These are phyloP conservation scores for Colletotrichum sp. DNA, from an alignment of 2,329 filamentous ascomycete species.

Conservation along the genomic window DNA sequence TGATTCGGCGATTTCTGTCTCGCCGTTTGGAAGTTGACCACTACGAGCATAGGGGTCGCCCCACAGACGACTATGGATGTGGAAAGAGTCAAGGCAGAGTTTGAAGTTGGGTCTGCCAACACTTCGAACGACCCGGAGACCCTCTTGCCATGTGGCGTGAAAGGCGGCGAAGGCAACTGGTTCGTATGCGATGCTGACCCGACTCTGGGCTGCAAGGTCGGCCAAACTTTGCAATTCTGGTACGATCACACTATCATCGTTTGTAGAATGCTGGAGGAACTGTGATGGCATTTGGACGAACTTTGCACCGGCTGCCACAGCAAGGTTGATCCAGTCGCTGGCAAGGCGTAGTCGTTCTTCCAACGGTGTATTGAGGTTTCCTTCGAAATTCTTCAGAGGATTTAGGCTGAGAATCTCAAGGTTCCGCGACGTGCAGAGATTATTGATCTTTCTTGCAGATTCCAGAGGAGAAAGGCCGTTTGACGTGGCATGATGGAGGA, in stretches of 20 bases:
- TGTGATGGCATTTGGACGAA: background rate
- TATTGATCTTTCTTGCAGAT: rapidly evolving
- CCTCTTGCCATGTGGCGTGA: background rate
- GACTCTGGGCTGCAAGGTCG: background rate
- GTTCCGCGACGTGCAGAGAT: background rate
- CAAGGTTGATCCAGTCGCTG: background rate
- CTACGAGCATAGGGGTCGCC: background rate
- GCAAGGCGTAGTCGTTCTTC: background rate
- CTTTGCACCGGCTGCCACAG: background rate
- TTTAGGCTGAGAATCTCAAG: background rate
- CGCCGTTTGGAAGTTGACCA: background rate
- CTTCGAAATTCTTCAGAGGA: background rate
- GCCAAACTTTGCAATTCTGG: background rate
- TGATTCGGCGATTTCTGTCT: background rate
- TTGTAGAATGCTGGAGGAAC: background rate
- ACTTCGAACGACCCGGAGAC: background rate
- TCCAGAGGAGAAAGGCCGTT: background rate
- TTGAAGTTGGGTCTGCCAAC: background rate
- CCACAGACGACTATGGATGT: background rate
- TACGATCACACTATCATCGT: background rate
- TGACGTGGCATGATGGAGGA: background rate
- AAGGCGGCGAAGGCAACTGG: background rate
- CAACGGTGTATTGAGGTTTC: background rate
- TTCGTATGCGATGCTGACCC: background rate
- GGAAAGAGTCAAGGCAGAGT: background rate